Evolutionary conservation across 2,329 filamentous ascomycete species (phyloP).

Genomic region (Calonectria pseudoreteaudii): DNA sequence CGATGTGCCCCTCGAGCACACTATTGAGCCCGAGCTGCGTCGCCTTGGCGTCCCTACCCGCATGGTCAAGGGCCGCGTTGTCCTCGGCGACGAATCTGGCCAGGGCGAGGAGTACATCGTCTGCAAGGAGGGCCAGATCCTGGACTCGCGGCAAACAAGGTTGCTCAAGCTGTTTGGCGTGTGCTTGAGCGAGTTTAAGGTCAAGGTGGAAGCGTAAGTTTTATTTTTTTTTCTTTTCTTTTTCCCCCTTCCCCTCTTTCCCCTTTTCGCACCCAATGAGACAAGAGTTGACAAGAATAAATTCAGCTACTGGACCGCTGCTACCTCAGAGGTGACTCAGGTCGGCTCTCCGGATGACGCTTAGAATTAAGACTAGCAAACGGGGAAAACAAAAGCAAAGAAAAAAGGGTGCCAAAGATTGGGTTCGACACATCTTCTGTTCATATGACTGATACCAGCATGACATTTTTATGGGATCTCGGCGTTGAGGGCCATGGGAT

Average conservation of each 20-base stretch:
- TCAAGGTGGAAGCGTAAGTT: conserved; percentile 79
- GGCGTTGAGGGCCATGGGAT: conserved; percentile 51
- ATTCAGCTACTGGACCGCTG: conserved; percentile 70
- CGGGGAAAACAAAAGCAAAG: conserved; percentile 20
- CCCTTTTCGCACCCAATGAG: neutral
- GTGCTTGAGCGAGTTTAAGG: conserved; percentile 89
- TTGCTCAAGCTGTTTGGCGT: conserved; percentile 94
- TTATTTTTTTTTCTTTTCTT: neutral
- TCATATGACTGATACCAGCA: conserved; percentile 51
- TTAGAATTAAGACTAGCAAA: conserved; percentile 32
- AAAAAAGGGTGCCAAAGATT: conserved; percentile 42
- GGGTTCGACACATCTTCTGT: conserved; percentile 42
- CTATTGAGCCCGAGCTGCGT: conserved; percentile 89
- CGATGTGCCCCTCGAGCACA: conserved; percentile 89
- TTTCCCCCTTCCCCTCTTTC: neutral
- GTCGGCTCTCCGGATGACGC: conserved; percentile 56
- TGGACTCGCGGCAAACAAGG: conserved; percentile 93
- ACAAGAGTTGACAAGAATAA: conserved; percentile 31
- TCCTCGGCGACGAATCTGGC: conserved; percentile 71
- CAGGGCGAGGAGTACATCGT: conserved; percentile 74
- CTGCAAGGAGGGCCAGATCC: conserved; percentile 84
- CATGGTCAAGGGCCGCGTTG: conserved; percentile 88
- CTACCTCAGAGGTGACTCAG: conserved; percentile 70
- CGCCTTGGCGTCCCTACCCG: conserved; percentile 90
- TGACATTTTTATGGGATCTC: conserved; percentile 46